phyloP scores from a whole-genome alignment of 2,329 filamentous ascomycete genomes.

The Trichophyton simii region DNA sequence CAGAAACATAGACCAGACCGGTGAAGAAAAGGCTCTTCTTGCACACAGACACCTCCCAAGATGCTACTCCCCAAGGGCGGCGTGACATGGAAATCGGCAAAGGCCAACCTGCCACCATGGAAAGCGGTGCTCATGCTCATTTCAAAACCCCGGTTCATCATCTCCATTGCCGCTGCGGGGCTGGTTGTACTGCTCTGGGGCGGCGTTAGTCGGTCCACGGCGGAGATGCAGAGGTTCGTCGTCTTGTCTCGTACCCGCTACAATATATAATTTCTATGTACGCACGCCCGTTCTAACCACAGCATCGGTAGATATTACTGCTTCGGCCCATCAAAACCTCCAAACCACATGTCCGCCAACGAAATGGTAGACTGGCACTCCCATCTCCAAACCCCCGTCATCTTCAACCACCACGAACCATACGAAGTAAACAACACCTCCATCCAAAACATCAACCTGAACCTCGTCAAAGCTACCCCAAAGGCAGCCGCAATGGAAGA shows the following conservation, averaged over 20 bases:
- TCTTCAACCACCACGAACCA: constrained; percentile 90
- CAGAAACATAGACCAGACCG: neutral
- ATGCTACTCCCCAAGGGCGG: constrained; percentile 84
- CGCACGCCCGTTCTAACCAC: no score
- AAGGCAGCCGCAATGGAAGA: constrained; percentile 72
- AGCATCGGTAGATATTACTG: constrained; percentile 67
- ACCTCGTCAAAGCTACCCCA: constrained; percentile 66
- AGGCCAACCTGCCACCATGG: constrained; percentile 62
- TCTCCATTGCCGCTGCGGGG: constrained; percentile 57
- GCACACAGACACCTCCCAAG: neutral
- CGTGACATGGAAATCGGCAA: constrained; percentile 84
- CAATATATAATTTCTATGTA: neutral
- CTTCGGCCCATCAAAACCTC: constrained; percentile 89
- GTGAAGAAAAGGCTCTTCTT: neutral
- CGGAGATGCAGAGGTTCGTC: constrained; percentile 78
- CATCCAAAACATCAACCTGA: constrained; percentile 72
- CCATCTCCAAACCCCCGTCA: constrained; percentile 80
- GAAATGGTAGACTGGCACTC: constrained; percentile 82
- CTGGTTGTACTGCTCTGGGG: constrained; percentile 76
- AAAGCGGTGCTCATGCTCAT: constrained; percentile 58
- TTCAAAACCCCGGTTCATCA: constrained; percentile 64
- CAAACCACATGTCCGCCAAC: constrained; percentile 86
- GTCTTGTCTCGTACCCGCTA: neutral
- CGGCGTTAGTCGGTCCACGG: constrained; percentile 64
- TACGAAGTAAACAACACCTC: constrained; percentile 69